Percentiles rank a stretch among this genome's conserved stretches.
Evolutionary conservation across 805 yeast genomes (phyloP).

Genomic region (Saccharomyces eubayanus): DNA sequence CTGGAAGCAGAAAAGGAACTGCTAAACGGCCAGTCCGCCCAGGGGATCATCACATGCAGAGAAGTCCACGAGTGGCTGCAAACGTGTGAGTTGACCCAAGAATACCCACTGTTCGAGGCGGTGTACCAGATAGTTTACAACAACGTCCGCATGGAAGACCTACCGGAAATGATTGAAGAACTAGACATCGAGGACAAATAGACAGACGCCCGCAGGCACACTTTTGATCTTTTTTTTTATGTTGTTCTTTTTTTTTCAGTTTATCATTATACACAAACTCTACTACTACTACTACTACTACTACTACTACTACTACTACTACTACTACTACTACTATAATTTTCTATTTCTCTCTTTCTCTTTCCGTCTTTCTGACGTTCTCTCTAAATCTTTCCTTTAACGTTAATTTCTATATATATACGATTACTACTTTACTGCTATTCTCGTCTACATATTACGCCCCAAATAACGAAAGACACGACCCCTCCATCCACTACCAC

Average conservation of each 20-base stretch:
- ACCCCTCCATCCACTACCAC: no score
- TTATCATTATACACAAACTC: neutral
- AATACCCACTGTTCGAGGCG: constrained; percentile 60
- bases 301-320: neutral
- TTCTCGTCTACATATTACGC: neutral
- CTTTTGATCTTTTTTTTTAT: neutral
- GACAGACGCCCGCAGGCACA: neutral
- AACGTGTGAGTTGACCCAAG: constrained; percentile 37
- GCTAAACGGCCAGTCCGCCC: constrained; percentile 92
- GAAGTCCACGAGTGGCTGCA: constrained; percentile 81
- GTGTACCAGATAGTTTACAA: constrained; percentile 80
- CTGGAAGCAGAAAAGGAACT: constrained; percentile 74
- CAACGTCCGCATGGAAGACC: constrained; percentile 57
- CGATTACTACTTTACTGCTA: neutral
- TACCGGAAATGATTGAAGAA: constrained; percentile 61
- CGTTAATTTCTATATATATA: neutral
- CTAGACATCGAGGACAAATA: constrained; percentile 15
- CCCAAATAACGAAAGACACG: neutral
- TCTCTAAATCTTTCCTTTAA: neutral
- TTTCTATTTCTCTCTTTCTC: neutral
- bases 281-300: neutral
- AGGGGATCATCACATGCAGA: constrained; percentile 81
- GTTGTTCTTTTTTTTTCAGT: neutral
- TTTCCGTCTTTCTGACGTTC: neutral
- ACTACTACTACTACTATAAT: neutral